Evolutionary conservation across 306 rosid genomes (phyloP).

Genomic region (Citrullus amarus): DNA sequence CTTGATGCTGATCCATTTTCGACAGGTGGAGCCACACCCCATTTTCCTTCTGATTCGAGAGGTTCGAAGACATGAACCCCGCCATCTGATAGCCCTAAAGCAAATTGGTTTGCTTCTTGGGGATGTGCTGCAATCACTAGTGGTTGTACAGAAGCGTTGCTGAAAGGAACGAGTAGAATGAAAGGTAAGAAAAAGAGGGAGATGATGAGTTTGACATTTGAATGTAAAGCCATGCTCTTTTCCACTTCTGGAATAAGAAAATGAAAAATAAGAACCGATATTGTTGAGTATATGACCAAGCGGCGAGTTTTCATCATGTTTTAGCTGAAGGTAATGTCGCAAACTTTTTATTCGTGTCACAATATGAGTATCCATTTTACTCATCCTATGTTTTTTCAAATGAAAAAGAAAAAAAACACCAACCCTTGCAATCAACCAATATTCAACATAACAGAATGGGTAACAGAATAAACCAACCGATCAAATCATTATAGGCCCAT

Average conservation of each 20-base stretch:
- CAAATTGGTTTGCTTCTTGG: conserved; percentile 84
- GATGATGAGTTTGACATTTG: background rate
- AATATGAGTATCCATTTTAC: background rate
- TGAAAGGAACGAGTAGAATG: conserved; percentile 9
- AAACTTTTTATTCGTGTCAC: background rate
- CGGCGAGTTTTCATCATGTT: background rate
- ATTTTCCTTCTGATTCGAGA: conserved; percentile 81
- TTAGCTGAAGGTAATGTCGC: background rate
- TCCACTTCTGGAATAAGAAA: background rate
- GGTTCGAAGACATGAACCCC: conserved; percentile 93
- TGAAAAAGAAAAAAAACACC: background rate
- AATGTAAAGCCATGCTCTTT: background rate
- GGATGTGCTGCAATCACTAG: conserved; percentile 90
- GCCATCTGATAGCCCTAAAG: conserved; percentile 84
- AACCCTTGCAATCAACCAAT: background rate
- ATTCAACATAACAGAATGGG: background rate
- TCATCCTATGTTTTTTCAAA: background rate
- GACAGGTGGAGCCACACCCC: conserved; percentile 75
- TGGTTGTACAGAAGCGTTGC: conserved; percentile 64
- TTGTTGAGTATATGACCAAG: background rate
- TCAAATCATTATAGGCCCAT: background rate
- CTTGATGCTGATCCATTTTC: conserved; percentile 83
- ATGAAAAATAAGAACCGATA: background rate
- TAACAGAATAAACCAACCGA: background rate
- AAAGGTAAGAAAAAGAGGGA: background rate